phyloP scores from a whole-genome alignment of 2,329 filamentous ascomycete genomes.

The Penicillium sp. region DNA sequence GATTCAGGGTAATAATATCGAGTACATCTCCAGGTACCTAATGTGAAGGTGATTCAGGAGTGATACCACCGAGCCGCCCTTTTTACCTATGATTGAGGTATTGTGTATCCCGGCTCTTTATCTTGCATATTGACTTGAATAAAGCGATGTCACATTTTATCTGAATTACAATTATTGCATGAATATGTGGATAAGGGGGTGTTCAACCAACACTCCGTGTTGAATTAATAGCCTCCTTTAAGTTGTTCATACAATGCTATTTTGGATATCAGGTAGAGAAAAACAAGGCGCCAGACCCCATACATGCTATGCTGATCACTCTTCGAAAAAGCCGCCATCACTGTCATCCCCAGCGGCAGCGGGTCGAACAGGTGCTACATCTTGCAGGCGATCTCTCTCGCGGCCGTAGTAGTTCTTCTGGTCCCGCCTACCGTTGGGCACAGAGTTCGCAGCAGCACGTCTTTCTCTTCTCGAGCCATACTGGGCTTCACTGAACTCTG shows the following conservation, averaged over 20 bases:
- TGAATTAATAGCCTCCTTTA: too few species aligned
- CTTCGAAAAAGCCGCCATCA: constrained; percentile 21
- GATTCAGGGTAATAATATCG: too few species aligned
- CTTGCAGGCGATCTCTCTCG: constrained; percentile 10
- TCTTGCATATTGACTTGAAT: too few species aligned
- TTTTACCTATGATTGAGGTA: too few species aligned
- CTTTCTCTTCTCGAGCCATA: constrained; percentile 2
- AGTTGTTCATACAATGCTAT: constrained; percentile 12
- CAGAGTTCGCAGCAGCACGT: neutral
- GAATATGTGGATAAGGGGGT: too few species aligned
- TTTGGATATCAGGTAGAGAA: constrained; percentile 16
- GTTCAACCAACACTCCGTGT: too few species aligned
- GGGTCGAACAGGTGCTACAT: neutral
- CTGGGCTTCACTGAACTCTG: neutral
- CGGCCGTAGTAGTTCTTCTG: constrained; percentile 9
- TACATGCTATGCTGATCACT: constrained; percentile 1
- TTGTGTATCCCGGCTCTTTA: too few species aligned
- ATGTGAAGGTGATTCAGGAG: too few species aligned
- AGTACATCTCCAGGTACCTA: too few species aligned
- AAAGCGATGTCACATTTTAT: too few species aligned
- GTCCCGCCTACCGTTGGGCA: constrained; percentile 6
- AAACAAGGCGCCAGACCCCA: neutral
- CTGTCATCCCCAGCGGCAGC: constrained; percentile 14
- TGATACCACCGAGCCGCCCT: too few species aligned
- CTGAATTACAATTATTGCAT: too few species aligned